These are phyloP conservation scores for Dipodascus geniculatus DNA, from an alignment of 805 yeast species.

Conservation along the genomic window DNA sequence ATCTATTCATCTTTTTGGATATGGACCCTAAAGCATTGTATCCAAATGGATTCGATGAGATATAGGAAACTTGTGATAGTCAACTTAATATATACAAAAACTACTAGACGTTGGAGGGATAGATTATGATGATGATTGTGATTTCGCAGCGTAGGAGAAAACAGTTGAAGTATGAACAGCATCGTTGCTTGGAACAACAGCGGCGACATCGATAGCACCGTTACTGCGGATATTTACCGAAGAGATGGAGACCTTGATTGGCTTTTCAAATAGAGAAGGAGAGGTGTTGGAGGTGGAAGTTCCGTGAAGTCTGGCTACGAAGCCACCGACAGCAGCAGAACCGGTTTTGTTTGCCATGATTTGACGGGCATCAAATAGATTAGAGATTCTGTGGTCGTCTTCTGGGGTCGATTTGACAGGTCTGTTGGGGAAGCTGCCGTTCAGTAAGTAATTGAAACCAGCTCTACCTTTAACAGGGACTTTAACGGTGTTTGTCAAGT, in stretches of 20 bases:
- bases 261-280: constrained; percentile 33
- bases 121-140: background rate
- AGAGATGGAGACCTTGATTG: background rate
- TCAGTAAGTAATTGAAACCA: constrained; percentile 23
- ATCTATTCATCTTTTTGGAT: constrained; percentile 32
- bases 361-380: background rate
- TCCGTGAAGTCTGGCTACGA: constrained; percentile 65
- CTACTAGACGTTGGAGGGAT: background rate
- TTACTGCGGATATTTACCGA: background rate
- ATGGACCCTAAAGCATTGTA: constrained; percentile 35
- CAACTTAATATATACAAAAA: background rate
- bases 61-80: background rate
- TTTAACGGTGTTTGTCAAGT: constrained; percentile 2
- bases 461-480: constrained; percentile 9
- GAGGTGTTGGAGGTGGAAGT: constrained; percentile 61
- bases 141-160: background rate
- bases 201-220: constrained; percentile 4
- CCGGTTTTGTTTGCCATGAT: constrained; percentile 20
- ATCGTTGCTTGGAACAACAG: background rate
- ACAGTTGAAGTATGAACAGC: constrained; percentile 5
- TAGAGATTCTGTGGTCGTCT: background rate
- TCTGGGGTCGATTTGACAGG: constrained; percentile 9
- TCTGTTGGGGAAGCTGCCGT: constrained; percentile 22
- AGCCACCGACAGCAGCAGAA: constrained; percentile 35
- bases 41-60: constrained; percentile 15